A percentile compares a stretch with the other conserved stretches of the same genome.
Evolutionary conservation across 106 monocot genomes (phyloP).

Genomic region (Acanthochlamys bracteata): DNA sequence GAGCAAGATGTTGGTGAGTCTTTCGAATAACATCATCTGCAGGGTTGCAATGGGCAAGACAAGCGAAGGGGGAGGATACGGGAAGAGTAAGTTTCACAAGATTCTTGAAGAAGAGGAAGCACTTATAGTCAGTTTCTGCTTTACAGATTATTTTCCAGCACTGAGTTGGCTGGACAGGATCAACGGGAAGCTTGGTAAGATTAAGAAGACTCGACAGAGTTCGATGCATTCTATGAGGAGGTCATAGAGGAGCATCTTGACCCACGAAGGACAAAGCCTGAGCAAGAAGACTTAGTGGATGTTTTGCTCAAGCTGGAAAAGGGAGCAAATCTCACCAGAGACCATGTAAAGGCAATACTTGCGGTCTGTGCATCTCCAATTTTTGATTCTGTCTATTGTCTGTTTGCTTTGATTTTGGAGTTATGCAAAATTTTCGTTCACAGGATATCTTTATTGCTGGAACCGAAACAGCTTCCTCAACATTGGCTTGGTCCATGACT

Average conservation of each 20-base stretch:
- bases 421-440: not conserved
- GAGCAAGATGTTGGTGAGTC: not conserved
- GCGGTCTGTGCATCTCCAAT: not conserved
- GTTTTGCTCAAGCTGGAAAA: not conserved
- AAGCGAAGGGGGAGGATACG: not conserved
- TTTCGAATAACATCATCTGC: conserved; percentile 1
- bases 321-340: not conserved
- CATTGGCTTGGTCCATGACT: conserved; percentile 7
- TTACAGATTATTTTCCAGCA: conserved; percentile 1
- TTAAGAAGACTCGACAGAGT: not conserved
- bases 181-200: not conserved
- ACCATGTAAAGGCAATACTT: not conserved
- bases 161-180: not conserved
- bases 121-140: not conserved
- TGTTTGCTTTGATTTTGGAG: too few relatives aligned
- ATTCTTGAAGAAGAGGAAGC: not conserved
- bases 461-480: not conserved
- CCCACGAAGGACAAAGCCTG: not conserved
- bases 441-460: conserved; percentile 19
- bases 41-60: not conserved
- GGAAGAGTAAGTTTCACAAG: not conserved
- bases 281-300: conserved; percentile 3
- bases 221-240: not conserved
- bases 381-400: not conserved
- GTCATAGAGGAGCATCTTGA: conserved; percentile 1